Base-by-base conservation (phyloP, 2,329 filamentous ascomycete species). In the Fusarium sp. region DNA sequence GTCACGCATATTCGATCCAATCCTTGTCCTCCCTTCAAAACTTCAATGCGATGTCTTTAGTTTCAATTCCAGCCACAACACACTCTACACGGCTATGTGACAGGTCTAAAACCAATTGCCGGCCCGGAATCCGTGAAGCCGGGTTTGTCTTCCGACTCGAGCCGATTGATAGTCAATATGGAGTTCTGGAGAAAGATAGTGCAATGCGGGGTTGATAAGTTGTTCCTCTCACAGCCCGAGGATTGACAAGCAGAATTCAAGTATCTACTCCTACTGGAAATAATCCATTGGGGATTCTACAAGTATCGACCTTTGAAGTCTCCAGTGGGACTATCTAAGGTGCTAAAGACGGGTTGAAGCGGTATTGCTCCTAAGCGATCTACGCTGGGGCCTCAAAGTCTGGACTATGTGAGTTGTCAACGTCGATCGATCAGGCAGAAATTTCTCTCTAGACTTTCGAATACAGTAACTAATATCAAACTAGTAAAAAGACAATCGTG, bases 21-120 rank as follows among this genome's bases (percentile, higher is more conserved):
- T 27, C 37, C 24, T 53, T 53, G 4, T 29, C 18, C 6, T 16
- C 34, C 9, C 8, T 22, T 24, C 18, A 27, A 14, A 29, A 18
- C 12, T 20, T 42, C 8, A n/a, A 24, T 25, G 16, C 24, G 13
- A 27, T 13, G 1, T 18, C 7, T 25, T 2, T 25, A 14, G 16
- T 13, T 20, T 40, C 24, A 44, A 44, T 24, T 18, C 10, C 41
- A 44, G 41, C 41, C 41, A 44, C 32, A 27, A 25, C 22, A n/a
- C 6, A 14, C 16, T 18, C 18, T 12, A 8, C 6, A 16, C 13
- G 20, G 16, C 12, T 11, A 13, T 18, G 14, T 22, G 16, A 4
- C 13, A 34, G 20, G 14, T n/a, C 18, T 40, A 16, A 22, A 9
- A 64, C 51, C 9, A 41, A 47, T 10, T 12, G 83, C 89, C 90